Evolutionary conservation across 192 early-diverging fungal genomes (phyloP).

Genomic region (Umbelopsis ramanniana): DNA sequence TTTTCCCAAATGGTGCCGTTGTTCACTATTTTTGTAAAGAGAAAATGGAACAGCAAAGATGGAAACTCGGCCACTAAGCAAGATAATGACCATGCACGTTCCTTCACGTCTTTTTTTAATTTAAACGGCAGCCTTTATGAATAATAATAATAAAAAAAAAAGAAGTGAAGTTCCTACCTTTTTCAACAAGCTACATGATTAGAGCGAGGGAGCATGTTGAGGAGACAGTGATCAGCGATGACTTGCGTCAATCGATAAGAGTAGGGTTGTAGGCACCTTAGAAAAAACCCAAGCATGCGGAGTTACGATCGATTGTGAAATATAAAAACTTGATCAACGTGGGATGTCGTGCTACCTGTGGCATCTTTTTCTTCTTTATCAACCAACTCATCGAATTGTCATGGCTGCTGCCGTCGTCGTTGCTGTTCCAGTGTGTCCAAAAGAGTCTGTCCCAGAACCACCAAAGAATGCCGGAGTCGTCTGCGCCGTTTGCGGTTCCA

Average conservation of each 20-base stretch:
- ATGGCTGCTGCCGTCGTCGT: not conserved
- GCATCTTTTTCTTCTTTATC: conserved; percentile 3
- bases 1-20: conserved; percentile 71
- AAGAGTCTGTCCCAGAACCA: not conserved
- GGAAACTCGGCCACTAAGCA: conserved; percentile 26
- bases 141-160: not conserved
- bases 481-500: conserved; percentile 40
- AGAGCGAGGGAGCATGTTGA: too few species aligned
- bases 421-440: not conserved
- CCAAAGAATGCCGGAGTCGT: conserved; percentile 4
- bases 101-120: not conserved
- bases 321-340: not conserved
- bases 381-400: not conserved
- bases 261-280: too few species aligned
- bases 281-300: not conserved
- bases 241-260: too few species aligned
- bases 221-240: too few species aligned
- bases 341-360: conserved; percentile 21
- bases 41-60: conserved; percentile 43
- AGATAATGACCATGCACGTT: not conserved
- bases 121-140: not conserved
- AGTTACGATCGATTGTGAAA: not conserved
- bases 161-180: too few species aligned
- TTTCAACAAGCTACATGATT: too few species aligned
- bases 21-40: conserved; percentile 80